These are phyloP conservation scores for Fonsecaea erecta DNA, from an alignment of 2,329 filamentous ascomycete genomes.

Conservation along the genomic window DNA sequence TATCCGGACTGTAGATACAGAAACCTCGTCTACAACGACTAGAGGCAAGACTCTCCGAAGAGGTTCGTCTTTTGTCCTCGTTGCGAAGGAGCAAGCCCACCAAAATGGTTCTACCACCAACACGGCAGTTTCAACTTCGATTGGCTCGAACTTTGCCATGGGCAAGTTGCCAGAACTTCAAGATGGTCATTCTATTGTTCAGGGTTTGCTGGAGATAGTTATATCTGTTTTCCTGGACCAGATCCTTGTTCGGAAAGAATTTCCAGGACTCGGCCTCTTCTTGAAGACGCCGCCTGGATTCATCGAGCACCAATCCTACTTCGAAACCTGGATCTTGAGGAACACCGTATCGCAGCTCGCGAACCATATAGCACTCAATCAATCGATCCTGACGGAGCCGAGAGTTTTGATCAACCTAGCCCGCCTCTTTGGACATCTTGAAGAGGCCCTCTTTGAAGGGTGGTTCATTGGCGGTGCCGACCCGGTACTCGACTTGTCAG, in stretches of 20 bases:
- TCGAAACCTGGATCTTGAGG: constrained; percentile 85
- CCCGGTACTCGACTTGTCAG: constrained; percentile 81
- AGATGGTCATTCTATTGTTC: constrained; percentile 71
- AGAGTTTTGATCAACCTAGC: constrained; percentile 84
- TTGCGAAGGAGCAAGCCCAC: constrained; percentile 57
- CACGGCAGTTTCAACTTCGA: constrained; percentile 48
- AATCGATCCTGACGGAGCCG: constrained; percentile 76
- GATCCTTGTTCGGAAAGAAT: constrained; percentile 83
- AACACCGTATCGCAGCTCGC: constrained; percentile 74
- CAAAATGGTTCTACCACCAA: constrained; percentile 16
- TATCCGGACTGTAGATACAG: constrained; percentile 71
- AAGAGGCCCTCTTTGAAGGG: constrained; percentile 90
- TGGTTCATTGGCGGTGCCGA: constrained; percentile 93
- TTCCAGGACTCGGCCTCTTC: constrained; percentile 82
- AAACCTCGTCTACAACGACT: constrained; percentile 52
- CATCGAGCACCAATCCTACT: constrained; percentile 91
- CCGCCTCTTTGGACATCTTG: constrained; percentile 77
- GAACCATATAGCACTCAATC: constrained; percentile 71
- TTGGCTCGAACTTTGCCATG: constrained; percentile 56
- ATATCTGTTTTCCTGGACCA: constrained; percentile 84
- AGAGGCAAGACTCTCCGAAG: constrained; percentile 60
- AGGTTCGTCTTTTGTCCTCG: constrained; percentile 87
- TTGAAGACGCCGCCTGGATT: constrained; percentile 89
- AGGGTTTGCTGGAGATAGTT: constrained; percentile 76
- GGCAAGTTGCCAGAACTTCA: constrained; percentile 52